Base-by-base conservation (phyloP, 2,329 filamentous ascomycete genomes). In the Botryosphaeria dothidea region DNA sequence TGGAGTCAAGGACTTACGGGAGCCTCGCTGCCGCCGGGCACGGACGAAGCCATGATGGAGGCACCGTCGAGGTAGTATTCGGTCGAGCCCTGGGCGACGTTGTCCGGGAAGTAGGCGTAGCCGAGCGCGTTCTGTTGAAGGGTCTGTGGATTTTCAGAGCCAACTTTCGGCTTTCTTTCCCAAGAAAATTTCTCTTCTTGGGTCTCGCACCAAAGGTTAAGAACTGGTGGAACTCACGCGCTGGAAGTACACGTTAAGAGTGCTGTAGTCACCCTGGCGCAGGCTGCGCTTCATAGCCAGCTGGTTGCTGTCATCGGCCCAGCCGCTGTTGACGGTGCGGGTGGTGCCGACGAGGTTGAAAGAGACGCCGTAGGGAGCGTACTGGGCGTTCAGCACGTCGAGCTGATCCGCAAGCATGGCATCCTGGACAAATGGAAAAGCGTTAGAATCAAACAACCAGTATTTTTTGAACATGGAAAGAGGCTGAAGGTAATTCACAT, bases 201-300 rank as follows among this genome's bases (percentile, higher is more conserved):
- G 6, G 38, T 41, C 38, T 41, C 38, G 4, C n/a, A 8, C n/a
- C 1, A 45, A 45, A 45, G 41, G 6, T 23, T 8, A 4, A 21
- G 43, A 13, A 9, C 4, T 45, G 41, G 15, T 21, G 7, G 7
- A 8, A 46, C 43, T 46, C 19, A 46, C 43, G 25, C 46, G 46
- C 73, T 87, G 84, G 77, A 87, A 87, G 76, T 87, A 88, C 65
- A 88, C 76, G 72, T 88, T 88, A 38, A 87, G 78, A 0, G 81
- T 81, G 48, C 70, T 68, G 73, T 88, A 88, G 46, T 73, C 82
- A 60, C 86, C 85, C 65, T 80, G 75, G 25, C 85, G 83, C 2
- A 87, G 80, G 1, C 81, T 73, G 19, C 73, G 71, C 72, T 87
- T 88, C 82, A 87, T 84, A 21, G 46, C n/a, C 68, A 83, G 81